Evolutionary conservation across 2,329 filamentous ascomycete genomes (phyloP), one percentile per base, ranked within the genome.

Genomic region (Ascosphaera apis): DNA sequence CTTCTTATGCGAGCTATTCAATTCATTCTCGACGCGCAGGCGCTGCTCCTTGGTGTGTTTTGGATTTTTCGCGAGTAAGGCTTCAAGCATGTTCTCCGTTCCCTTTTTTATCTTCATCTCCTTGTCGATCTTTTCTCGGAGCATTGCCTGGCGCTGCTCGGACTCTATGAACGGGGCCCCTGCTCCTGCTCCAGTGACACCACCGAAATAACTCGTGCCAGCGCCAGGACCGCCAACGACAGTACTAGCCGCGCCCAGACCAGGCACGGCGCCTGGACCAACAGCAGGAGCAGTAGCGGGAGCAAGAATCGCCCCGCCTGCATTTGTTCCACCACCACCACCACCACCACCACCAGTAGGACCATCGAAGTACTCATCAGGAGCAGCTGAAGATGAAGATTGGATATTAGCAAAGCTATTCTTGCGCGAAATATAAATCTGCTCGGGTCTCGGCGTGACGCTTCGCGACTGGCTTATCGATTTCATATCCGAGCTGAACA

Each of bases 91-190:
- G 53, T 98, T 98, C 62, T 98, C 88, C 39, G 86, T 93, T 15
- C 88, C 88, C 48, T 86, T 79, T 56, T 91, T 93, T 52, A 98
- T 95, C 63, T 95, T 95, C 60, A 84, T 75, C 59, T 98, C 91
- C 48, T 91, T 86, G 45, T 83, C 86, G 43, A 98, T 76, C 49
- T 76, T 71, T 47, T 93, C 84, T 48, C 77, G 75, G 42, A 93
- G 66, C 36, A 70, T 64, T 15, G 73, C 68, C 47, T 92, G 72
- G 30, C 72, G 68, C 54, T 82, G 73, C 52, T 91, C 82, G 11
- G 72, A 30, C 9, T 30, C 27, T 12, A 30, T 30, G 27, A 30
- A 30, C 9, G 27, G 27, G 27, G 4, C n/a, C n/a, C n/a, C n/a
- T n/a, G n/a, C n/a, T n/a, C n/a, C n/a, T n/a, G n/a, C n/a, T n/a